These are phyloP conservation scores for Wallemia ichthyophaga DNA, from an alignment of 1,284 basidiomycete species.

Conservation along the genomic window DNA sequence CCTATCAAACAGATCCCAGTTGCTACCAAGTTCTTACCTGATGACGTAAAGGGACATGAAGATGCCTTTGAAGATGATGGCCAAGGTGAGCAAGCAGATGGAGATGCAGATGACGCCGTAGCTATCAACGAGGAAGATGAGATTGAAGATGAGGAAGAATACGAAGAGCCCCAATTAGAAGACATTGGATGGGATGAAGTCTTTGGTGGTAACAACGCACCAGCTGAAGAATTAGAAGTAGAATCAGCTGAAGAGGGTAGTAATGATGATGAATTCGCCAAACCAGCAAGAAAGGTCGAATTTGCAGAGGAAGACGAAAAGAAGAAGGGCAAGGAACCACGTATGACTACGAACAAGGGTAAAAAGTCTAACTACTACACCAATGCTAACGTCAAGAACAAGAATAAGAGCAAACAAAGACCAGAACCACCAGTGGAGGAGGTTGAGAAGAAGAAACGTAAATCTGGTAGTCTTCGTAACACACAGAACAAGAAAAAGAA, in stretches of 20 bases:
- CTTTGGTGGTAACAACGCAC: constrained; percentile 16
- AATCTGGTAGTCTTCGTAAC: neutral
- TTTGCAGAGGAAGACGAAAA: constrained; percentile 5
- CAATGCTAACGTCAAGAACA: constrained; percentile 18
- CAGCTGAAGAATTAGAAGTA: constrained; percentile 16
- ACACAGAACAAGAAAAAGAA: neutral
- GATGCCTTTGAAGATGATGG: constrained; percentile 15
- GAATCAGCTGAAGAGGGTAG: constrained; percentile 7
- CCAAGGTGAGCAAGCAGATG: constrained; percentile 15
- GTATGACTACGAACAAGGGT: constrained; percentile 72
- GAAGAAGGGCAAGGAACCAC: constrained; percentile 25
- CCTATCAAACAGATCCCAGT: constrained; percentile 25
- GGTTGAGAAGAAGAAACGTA: neutral
- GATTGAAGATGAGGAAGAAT: constrained; percentile 17
- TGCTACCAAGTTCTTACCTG: constrained; percentile 28
- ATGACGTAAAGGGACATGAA: constrained; percentile 23
- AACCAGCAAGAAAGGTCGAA: neutral
- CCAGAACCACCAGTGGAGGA: neutral
- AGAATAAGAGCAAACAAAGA: neutral
- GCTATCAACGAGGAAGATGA: constrained; percentile 10
- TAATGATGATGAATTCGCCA: too few relatives aligned
- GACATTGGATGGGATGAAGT: constrained; percentile 58
- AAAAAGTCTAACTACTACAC: constrained; percentile 65
- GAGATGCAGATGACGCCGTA: constrained; percentile 12
- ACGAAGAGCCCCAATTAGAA: constrained; percentile 42